These are phyloP conservation scores for Astragalus glycyphyllos DNA, from an alignment of 306 rosid genomes.

Conservation along the genomic window DNA sequence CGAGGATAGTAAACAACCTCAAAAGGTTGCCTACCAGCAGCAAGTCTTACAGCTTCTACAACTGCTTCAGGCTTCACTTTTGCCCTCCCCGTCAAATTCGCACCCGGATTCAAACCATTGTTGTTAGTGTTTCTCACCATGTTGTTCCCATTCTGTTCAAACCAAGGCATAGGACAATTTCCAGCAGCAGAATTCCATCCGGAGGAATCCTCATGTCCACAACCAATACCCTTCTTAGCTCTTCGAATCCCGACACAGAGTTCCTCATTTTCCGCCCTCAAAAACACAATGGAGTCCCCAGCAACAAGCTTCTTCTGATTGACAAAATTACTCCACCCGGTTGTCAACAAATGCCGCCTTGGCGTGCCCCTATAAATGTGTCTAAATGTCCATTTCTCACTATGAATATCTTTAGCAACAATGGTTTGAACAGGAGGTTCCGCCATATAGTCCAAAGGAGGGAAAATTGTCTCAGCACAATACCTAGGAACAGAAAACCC, in stretches of 20 bases:
- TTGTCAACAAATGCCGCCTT: conserved; percentile 89
- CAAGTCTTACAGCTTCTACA: conserved; percentile 75
- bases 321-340: conserved; percentile 97
- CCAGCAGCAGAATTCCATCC: conserved; percentile 84
- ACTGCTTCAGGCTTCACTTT: conserved; percentile 81
- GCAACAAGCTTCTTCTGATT: conserved; percentile 93
- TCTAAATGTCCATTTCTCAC: conserved; percentile 89
- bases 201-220: conserved; percentile 65
- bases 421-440: conserved; percentile 92
- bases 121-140: conserved; percentile 53
- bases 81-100: conserved; percentile 55
- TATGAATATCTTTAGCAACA: conserved; percentile 89
- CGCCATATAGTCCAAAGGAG: conserved; percentile 73
- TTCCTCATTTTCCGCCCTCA: conserved; percentile 86
- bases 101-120: conserved; percentile 55
- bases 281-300: conserved; percentile 86
- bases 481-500: conserved; percentile 95
- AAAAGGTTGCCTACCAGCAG: conserved; percentile 72
- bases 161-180: conserved; percentile 57
- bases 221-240: conserved; percentile 78
- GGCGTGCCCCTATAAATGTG: conserved; percentile 98
- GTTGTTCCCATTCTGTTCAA: conserved; percentile 54
- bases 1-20: conserved; percentile 92
- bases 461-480: conserved; percentile 92
- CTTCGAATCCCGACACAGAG: conserved; percentile 88